Evolutionary conservation across 164 flowering plant genomes (phyloP).

Genomic region (Berberis vulgaris): DNA sequence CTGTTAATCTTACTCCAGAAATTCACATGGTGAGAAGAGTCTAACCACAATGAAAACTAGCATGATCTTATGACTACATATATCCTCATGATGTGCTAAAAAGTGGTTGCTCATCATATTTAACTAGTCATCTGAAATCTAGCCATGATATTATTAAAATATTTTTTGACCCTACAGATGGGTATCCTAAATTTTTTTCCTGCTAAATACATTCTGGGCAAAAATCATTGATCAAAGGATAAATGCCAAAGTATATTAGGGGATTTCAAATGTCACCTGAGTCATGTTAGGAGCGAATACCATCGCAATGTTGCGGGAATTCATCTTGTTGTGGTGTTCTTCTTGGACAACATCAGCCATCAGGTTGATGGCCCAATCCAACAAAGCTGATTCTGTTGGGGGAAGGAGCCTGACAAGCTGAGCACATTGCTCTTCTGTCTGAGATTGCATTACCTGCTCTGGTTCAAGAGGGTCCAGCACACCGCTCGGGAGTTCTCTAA

Average conservation of each 20-base stretch:
- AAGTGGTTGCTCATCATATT: too few relatives aligned
- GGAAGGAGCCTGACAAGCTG: constrained; percentile 61
- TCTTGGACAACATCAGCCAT: constrained; percentile 84
- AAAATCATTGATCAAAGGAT: neutral
- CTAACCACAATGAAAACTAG: too few relatives aligned
- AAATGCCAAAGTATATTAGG: neutral
- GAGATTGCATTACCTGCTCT: constrained; percentile 72
- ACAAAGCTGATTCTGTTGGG: constrained; percentile 63
- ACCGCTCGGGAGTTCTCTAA: constrained; percentile 79
- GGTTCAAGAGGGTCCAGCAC: constrained; percentile 67
- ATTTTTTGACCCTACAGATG: too few relatives aligned
- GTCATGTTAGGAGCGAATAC: constrained; percentile 92
- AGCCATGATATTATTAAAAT: too few relatives aligned
- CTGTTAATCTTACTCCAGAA: too few relatives aligned
- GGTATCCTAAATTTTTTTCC: too few relatives aligned
- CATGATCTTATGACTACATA: too few relatives aligned
- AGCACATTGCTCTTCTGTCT: constrained; percentile 63
- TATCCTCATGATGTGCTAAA: too few relatives aligned
- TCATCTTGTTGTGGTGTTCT: constrained; percentile 74
- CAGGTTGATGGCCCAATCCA: constrained; percentile 85
- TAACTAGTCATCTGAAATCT: too few relatives aligned
- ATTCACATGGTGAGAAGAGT: too few relatives aligned
- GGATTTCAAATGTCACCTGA: constrained; percentile 27
- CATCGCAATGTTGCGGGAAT: constrained; percentile 76
- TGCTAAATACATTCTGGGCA: neutral